Base-by-base conservation (phyloP, 2,329 filamentous ascomycete genomes). In the Talaromyces sp. region DNA sequence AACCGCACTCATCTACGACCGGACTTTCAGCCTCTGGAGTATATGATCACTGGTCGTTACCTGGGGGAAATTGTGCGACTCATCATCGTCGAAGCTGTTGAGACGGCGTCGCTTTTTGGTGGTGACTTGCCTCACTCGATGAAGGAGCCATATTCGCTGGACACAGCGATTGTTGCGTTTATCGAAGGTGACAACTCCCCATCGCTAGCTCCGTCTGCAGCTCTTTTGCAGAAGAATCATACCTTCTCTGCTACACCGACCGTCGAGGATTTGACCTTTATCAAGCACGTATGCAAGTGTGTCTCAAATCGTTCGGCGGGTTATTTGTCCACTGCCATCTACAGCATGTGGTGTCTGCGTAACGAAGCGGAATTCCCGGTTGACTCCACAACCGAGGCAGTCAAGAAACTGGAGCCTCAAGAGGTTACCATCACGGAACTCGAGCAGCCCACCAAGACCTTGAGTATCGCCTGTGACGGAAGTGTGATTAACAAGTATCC, bases 21-120 rank as follows among this genome's bases (percentile, higher is more conserved):
- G 0, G 84, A 88, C 74, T 89, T 88, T 68, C 87, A 89, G 69
- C 87, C 87, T 0, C 80, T 89, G 65, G 87, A 89, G 71, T 86
- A 88, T 70, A 83, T 88, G 76, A 83, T 86, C 67, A 86, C 85
- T 11, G 87, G 87, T 19, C 83, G 85, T 16, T 89, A 89, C 70
- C 77, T 89, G 1, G 87, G 87, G 24, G 87, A 89, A 69, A 84
- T 89, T 60, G 82, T 87, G 6, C 82, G 87, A 14, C 75, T 89
- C 33, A 84, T 89, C 63, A 78, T 88, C 9, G 75, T 86, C 7
- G 87, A 89, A 67, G 87, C 85, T 1, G 82, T 87, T 41, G 78
- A 82, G 27, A 82, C 79, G 1, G 82, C 82, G 3, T 81, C 82
- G 4, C 73, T 89, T 24, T 88, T 89, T 72, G 78, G 80, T 37